Conservation (phyloP, 768 basidiomycete species). For the Tephrocybe sp. region DNA sequence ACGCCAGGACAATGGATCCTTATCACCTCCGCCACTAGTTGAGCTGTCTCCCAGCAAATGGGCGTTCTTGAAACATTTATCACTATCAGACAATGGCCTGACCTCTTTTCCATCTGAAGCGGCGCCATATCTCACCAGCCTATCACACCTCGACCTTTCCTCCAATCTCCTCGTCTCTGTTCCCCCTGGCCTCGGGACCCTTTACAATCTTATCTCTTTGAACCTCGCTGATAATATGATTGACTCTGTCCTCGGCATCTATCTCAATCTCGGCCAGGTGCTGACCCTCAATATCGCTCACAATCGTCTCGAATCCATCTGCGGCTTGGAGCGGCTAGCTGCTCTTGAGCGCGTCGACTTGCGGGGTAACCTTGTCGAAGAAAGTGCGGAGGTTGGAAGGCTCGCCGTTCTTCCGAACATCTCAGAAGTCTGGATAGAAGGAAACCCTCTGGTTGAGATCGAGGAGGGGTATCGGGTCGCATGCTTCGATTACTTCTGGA, state of each 20-base stretch:
- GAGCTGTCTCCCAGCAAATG: slow-evolving; percentile 64
- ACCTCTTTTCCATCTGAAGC: slow-evolving; percentile 75
- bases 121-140: slow-evolving; percentile 64
- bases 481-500: slow-evolving; percentile 83
- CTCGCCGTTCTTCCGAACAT: slow-evolving; percentile 80
- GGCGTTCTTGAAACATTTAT: slow-evolving; percentile 75
- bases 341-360: slow-evolving; percentile 87
- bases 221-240: slow-evolving; percentile 98
- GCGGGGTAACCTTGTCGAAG: slow-evolving; percentile 75
- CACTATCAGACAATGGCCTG: slow-evolving; percentile 75
- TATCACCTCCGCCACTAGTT: slow-evolving; percentile 29
- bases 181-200: slow-evolving; percentile 70
- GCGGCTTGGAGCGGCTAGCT: slow-evolving; percentile 87
- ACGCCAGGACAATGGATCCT: slow-evolving; percentile 18
- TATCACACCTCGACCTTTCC: slow-evolving; percentile 86
- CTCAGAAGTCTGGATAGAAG: slow-evolving; percentile 77
- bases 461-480: slow-evolving; percentile 75
- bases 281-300: slow-evolving; percentile 75
- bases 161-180: slow-evolving; percentile 89
- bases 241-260: slow-evolving; percentile 89
- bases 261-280: slow-evolving; percentile 76
- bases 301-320: slow-evolving; percentile 93
- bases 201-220: slow-evolving; percentile 84
- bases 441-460: slow-evolving; percentile 76
- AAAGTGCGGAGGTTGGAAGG: slow-evolving; percentile 82